These are phyloP conservation scores for Populus tomentosa DNA, from an alignment of 441 rosid species.

Conservation along the genomic window DNA sequence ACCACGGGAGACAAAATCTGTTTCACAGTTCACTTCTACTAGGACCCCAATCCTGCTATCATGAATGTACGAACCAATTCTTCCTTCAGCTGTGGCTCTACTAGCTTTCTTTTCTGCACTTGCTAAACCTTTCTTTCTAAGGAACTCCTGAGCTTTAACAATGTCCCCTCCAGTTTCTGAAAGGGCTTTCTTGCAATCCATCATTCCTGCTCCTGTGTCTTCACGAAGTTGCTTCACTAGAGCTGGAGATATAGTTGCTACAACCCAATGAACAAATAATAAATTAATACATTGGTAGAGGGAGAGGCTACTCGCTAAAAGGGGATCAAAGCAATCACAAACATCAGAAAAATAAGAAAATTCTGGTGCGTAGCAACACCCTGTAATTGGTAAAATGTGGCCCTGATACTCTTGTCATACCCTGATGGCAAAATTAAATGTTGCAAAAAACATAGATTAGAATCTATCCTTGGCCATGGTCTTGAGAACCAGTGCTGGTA, in stretches of 20 bases:
- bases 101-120: conserved; percentile 95
- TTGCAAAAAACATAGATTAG: neutral
- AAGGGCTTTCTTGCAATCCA: conserved; percentile 96
- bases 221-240: conserved; percentile 96
- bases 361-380: neutral
- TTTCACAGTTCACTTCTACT: conserved; percentile 89
- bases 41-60: conserved; percentile 95
- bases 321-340: neutral
- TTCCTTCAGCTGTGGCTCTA: conserved; percentile 89
- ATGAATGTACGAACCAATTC: conserved; percentile 89
- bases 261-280: conserved; percentile 17
- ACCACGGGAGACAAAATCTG: conserved; percentile 93
- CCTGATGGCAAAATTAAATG: neutral
- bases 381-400: neutral
- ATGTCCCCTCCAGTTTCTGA: conserved; percentile 76
- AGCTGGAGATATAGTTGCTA: conserved; percentile 68
- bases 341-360: neutral
- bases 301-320: neutral
- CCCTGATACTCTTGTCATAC: neutral
- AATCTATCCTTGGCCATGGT: neutral
- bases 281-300: conserved; percentile 2
- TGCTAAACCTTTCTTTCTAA: conserved; percentile 89
- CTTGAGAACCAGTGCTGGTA: neutral
- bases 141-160: conserved; percentile 84
- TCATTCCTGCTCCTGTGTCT: conserved; percentile 98